A percentile compares a stretch with the other conserved stretches of the same genome.
phyloP scores from a whole-genome alignment of 2,329 filamentous ascomycete species.

The Botrytis elliptica region DNA sequence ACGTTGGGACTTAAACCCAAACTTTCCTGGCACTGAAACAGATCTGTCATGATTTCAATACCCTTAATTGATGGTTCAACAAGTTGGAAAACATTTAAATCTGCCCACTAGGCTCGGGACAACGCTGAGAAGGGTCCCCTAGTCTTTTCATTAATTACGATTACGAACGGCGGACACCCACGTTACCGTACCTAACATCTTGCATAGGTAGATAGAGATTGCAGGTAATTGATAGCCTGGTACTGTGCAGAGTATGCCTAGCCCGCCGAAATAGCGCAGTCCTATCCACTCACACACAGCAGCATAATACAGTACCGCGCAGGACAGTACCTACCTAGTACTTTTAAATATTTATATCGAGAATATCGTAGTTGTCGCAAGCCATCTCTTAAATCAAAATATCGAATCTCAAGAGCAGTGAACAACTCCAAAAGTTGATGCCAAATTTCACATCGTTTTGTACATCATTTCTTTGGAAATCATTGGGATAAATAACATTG shows the following conservation, averaged over 20 bases:
- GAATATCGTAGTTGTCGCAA: not conserved
- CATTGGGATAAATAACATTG: not conserved
- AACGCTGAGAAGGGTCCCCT: not conserved
- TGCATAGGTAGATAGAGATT: not conserved
- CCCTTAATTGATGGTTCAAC: not conserved
- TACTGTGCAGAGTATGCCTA: constrained; percentile 1
- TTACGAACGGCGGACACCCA: not conserved
- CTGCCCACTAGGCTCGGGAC: not conserved
- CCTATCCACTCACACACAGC: not conserved
- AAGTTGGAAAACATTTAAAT: not conserved
- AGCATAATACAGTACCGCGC: not conserved
- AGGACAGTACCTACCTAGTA: not conserved
- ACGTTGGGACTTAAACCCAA: not conserved
- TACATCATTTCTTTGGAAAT: not conserved
- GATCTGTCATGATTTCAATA: not conserved
- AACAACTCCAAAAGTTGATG: not conserved
- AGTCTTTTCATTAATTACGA: not conserved
- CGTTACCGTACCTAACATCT: not conserved
- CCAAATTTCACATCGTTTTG: not conserved
- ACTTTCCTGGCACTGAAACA: too few relatives aligned
- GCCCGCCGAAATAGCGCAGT: not conserved
- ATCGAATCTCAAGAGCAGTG: not conserved
- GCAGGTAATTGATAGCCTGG: not conserved
- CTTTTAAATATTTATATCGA: not conserved
- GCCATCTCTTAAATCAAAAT: not conserved